These are phyloP conservation scores for Oenanthe javanica DNA, from an alignment of 140 eudicot genomes.

Conservation along the genomic window DNA sequence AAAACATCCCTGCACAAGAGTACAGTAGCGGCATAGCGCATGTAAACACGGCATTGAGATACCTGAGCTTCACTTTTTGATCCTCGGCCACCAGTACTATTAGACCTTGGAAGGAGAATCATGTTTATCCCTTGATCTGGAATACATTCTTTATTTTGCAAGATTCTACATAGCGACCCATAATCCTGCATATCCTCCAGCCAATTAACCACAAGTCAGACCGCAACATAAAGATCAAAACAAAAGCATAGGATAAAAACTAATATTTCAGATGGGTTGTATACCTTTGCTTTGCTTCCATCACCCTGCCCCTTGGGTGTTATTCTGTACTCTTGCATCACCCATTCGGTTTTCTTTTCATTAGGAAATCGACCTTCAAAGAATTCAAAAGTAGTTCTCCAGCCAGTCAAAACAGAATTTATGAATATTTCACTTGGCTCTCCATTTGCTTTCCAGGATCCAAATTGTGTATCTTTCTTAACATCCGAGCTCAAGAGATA, in stretches of 20 bases:
- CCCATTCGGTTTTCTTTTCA: constrained; percentile 51
- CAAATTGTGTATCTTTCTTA: constrained; percentile 30
- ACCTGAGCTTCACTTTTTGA: constrained; percentile 30
- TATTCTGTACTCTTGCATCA: constrained; percentile 62
- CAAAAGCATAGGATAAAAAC: not conserved
- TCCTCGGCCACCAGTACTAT: constrained; percentile 14
- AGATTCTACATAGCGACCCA: constrained; percentile 51
- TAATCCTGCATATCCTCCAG: constrained; percentile 56
- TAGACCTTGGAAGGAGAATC: not conserved
- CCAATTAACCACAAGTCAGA: constrained; percentile 40
- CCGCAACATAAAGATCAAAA: constrained; percentile 27
- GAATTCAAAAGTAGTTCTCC: constrained; percentile 58
- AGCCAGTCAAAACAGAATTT: constrained; percentile 42
- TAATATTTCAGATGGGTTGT: not conserved
- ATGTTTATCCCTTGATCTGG: constrained; percentile 12
- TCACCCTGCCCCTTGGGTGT: constrained; percentile 22
- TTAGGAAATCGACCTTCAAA: constrained; percentile 36
- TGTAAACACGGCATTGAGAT: constrained; percentile 12
- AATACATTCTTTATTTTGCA: constrained; percentile 23
- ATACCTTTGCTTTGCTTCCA: constrained; percentile 36
- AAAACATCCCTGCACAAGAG: not conserved
- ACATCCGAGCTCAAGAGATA: constrained; percentile 26
- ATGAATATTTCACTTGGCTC: constrained; percentile 43
- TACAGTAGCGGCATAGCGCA: not conserved
- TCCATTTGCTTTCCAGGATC: constrained; percentile 58